These are phyloP conservation scores for Trypanosoma avium DNA, from an alignment of 208 protist species.

Conservation along the genomic window DNA sequence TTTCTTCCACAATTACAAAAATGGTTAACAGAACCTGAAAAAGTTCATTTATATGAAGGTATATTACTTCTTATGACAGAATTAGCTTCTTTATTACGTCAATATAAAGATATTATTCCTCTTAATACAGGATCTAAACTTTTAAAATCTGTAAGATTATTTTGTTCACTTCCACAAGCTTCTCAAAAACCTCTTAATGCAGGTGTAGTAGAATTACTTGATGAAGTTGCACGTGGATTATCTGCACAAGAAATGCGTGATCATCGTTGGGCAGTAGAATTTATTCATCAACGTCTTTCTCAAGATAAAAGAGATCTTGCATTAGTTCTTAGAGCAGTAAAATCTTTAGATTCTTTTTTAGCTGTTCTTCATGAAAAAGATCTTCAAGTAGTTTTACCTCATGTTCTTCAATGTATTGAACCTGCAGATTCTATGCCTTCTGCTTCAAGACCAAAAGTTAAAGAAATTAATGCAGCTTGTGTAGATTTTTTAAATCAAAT, in stretches of 20 bases:
- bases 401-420: conserved; percentile 90
- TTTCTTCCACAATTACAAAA: conserved; percentile 78
- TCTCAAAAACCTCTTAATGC: conserved; percentile 82
- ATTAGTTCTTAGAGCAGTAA: conserved; percentile 78
- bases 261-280: conserved; percentile 88
- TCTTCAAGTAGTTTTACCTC: conserved; percentile 79
- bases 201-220: conserved; percentile 83
- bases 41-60: conserved; percentile 68
- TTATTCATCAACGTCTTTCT: conserved; percentile 87
- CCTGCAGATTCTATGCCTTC: conserved; percentile 47
- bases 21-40: conserved; percentile 76
- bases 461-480: conserved; percentile 84
- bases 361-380: conserved; percentile 87
- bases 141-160: conserved; percentile 70
- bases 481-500: conserved; percentile 87
- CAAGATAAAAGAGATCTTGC: conserved; percentile 86
- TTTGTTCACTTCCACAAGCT: conserved; percentile 79
- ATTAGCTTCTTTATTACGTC: conserved; percentile 71
- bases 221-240: conserved; percentile 72
- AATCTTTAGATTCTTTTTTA: conserved; percentile 84
- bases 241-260: conserved; percentile 87
- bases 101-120: conserved; percentile 71
- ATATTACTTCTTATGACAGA: conserved; percentile 81
- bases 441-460: conserved; percentile 42
- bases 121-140: conserved; percentile 60